Conservation (phyloP, 2,329 filamentous ascomycete genomes). For the Botrytis medusae region DNA sequence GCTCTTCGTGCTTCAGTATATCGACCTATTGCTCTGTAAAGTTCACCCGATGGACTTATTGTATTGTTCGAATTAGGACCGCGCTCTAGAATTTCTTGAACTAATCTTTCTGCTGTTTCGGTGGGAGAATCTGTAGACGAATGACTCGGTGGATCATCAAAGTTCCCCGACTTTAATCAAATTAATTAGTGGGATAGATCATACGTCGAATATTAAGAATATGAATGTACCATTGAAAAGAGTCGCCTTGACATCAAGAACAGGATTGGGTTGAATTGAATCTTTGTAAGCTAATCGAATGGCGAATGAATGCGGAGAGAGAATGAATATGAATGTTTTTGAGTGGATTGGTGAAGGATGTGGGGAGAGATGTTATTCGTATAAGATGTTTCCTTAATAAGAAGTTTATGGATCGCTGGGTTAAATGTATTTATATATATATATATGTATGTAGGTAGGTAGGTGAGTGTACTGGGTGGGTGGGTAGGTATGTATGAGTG, state of each 20-base stretch:
- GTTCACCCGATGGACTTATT: constrained; percentile 46
- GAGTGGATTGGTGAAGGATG: not conserved
- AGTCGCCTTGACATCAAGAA: constrained; percentile 30
- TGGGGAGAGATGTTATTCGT: not conserved
- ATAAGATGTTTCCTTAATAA: not conserved
- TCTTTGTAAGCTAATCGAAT: not conserved
- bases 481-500: not conserved
- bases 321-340: not conserved
- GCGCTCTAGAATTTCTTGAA: constrained; percentile 45
- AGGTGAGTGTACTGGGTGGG: too few species aligned
- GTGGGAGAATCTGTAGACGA: constrained; percentile 32
- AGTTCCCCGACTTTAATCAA: constrained; percentile 34
- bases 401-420: not conserved
- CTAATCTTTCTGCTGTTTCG: constrained; percentile 38
- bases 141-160: constrained; percentile 31
- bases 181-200: constrained; percentile 8
- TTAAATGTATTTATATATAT: not conserved
- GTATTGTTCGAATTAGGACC: constrained; percentile 40
- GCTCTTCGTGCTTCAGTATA: constrained; percentile 9
- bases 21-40: constrained; percentile 45
- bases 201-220: not conserved
- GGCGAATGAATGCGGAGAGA: not conserved
- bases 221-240: constrained; percentile 33
- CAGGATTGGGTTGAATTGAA: not conserved
- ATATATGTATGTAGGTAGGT: not conserved